phyloP scores from a whole-genome alignment of 2,329 filamentous ascomycete species.

The Ascochyta clinopodiicola region DNA sequence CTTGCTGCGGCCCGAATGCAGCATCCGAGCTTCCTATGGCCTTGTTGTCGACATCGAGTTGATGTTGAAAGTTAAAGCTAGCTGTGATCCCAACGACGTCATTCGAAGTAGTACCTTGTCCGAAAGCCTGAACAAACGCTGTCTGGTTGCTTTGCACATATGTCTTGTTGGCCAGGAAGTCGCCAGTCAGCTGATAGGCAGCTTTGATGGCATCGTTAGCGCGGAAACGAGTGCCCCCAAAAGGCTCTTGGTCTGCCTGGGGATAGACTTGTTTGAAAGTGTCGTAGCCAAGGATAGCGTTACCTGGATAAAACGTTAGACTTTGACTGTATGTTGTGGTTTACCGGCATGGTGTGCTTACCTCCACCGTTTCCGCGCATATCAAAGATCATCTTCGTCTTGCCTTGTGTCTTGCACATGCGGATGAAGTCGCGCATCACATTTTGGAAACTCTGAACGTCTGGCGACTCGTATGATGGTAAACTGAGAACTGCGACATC shows the following conservation, averaged over 20 bases:
- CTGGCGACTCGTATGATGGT: constrained; percentile 47
- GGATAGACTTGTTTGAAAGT: constrained; percentile 64
- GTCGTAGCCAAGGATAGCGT: constrained; percentile 50
- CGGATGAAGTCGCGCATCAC: constrained; percentile 56
- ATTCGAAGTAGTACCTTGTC: constrained; percentile 22
- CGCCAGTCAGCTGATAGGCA: constrained; percentile 41
- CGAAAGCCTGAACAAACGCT: constrained; percentile 36
- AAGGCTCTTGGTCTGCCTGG: constrained; percentile 46
- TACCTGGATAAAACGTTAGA: constrained; percentile 49
- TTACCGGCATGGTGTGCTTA: neutral
- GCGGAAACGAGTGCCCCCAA: constrained; percentile 56
- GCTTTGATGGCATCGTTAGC: constrained; percentile 51
- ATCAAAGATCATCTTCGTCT: constrained; percentile 70
- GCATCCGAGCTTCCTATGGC: constrained; percentile 43
- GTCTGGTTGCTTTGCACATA: constrained; percentile 38
- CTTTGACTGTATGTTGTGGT: neutral
- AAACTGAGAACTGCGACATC: constrained; percentile 58
- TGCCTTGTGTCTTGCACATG: constrained; percentile 54
- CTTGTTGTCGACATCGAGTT: constrained; percentile 39
- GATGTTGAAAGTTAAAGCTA: constrained; percentile 43
- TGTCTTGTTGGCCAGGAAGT: constrained; percentile 39
- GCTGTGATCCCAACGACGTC: constrained; percentile 36
- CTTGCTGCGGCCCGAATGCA: constrained; percentile 45
- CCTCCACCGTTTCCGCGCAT: constrained; percentile 64
- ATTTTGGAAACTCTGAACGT: constrained; percentile 47